Percentiles rank a stretch among this genome's conserved stretches.
phyloP scores from a whole-genome alignment of 345 rosid genomes.

The Pseudoturritis turrita region DNA sequence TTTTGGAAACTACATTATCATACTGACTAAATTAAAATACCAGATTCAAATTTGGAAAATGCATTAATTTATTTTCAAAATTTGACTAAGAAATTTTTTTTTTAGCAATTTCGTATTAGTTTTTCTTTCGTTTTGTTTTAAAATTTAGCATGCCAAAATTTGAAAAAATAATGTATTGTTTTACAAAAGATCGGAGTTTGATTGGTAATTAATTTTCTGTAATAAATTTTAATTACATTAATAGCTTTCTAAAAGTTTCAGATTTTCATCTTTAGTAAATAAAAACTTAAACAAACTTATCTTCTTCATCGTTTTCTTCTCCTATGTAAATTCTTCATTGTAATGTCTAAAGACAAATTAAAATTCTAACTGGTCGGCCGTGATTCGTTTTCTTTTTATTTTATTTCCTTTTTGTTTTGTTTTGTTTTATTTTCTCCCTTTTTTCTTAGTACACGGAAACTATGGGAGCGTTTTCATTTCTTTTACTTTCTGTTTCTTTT shows the following conservation, averaged over 20 bases:
- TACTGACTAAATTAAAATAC: neutral
- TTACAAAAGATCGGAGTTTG: neutral
- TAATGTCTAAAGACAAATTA: neutral
- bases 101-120: neutral
- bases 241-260: neutral
- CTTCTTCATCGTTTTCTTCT: neutral
- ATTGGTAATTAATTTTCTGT: neutral
- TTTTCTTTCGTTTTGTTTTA: neutral
- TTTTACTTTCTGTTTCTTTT: neutral
- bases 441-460: slow-evolving; percentile 1
- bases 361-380: neutral
- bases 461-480: neutral
- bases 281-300: no score
- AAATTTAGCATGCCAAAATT: neutral
- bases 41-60: slow-evolving; percentile 5
- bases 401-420: no score
- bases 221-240: neutral
- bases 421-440: neutral
- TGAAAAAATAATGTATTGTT: neutral
- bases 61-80: neutral
- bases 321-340: neutral
- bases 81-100: neutral
- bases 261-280: neutral
- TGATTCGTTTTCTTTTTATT: neutral
- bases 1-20: neutral